Evolutionary conservation across 176 grass and related monocot species (phyloP).

Genomic region (Carex scoparia): DNA sequence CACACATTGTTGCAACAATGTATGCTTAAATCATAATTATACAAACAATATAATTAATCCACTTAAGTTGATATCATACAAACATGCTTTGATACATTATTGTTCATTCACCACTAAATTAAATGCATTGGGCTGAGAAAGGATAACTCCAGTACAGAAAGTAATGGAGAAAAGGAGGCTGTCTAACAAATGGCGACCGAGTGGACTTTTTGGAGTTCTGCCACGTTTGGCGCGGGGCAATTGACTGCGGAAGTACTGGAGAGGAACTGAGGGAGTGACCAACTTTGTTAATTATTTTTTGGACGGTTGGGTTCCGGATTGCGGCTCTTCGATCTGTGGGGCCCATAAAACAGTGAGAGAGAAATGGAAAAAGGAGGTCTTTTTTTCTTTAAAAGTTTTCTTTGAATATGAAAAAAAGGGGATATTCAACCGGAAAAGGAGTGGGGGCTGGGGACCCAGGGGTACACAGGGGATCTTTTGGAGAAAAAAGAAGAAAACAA

Average conservation of each 20-base stretch:
- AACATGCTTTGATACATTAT: not conserved
- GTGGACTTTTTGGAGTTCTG: not conserved
- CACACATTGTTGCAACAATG: not conserved
- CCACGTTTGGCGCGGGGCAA: constrained; percentile 10
- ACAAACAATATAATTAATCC: not conserved
- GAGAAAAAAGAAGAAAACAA: too few relatives aligned
- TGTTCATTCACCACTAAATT: too few relatives aligned
- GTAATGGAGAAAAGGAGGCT: not conserved
- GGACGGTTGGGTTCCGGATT: constrained; percentile 16
- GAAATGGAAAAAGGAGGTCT: not conserved
- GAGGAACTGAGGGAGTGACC: constrained; percentile 17
- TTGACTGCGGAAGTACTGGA: constrained; percentile 17
- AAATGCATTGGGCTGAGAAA: not conserved
- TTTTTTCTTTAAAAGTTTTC: not conserved
- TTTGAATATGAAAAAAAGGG: not conserved
- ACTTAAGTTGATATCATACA: not conserved
- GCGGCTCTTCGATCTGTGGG: not conserved
- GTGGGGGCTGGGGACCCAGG: not conserved
- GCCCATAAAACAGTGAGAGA: not conserved
- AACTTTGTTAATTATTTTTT: not conserved
- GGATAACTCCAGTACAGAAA: not conserved
- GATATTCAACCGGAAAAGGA: not conserved
- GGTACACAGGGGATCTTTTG: not conserved
- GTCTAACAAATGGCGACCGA: not conserved
- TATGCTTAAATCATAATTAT: not conserved